Conservation (phyloP, 441 rosid genomes). For the Daphne laureola region DNA sequence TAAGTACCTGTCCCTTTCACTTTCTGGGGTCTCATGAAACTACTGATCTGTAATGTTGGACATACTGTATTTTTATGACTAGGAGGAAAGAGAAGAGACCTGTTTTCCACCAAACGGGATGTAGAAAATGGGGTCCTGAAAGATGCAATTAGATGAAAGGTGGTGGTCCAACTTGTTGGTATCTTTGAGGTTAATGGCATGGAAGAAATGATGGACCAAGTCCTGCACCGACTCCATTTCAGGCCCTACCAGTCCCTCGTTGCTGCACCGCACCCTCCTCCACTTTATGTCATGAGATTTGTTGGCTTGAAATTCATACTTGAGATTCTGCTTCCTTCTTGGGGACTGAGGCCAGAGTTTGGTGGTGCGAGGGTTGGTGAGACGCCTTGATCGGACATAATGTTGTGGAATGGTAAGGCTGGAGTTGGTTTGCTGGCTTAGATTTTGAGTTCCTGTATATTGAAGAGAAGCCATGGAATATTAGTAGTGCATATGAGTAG, state of each 20-base stretch:
- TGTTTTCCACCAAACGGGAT: conserved; percentile 13
- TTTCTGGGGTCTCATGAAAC: neutral
- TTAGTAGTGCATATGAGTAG: neutral
- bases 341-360: neutral
- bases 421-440: neutral
- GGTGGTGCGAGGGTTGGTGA: neutral
- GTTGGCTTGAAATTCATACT: neutral
- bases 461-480: conserved; percentile 1
- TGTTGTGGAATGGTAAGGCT: neutral
- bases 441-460: neutral
- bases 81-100: neutral
- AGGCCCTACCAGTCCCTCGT: conserved; percentile 3
- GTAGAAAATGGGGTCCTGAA: conserved; percentile 18
- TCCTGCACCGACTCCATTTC: neutral
- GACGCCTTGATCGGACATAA: neutral
- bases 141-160: conserved; percentile 13
- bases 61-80: too few species aligned
- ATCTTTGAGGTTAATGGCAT: conserved; percentile 12
- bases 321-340: neutral
- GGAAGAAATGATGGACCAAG: conserved; percentile 8
- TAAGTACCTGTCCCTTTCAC: neutral
- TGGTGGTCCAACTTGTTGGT: conserved; percentile 3
- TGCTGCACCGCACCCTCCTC: conserved; percentile 6
- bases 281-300: neutral
- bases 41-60: too few species aligned